phyloP scores from a whole-genome alignment of 495 filamentous ascomycete species.

The Hypoxylon fuscum region DNA sequence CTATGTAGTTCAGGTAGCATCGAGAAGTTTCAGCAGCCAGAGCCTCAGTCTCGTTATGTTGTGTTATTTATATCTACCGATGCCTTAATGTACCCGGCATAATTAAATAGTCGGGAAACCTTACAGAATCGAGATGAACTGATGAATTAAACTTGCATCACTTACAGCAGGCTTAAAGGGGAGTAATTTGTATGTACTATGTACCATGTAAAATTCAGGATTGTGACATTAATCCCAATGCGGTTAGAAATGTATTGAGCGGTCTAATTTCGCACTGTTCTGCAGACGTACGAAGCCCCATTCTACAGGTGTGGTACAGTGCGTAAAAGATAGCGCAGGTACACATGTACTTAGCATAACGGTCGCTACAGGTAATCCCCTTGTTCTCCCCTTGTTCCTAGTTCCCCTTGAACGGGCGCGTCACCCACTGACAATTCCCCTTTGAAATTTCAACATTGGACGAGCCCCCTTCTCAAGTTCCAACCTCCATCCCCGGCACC shows the following conservation, averaged over 20 bases:
- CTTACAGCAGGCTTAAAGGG: conserved; percentile 15
- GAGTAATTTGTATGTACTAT: conserved; percentile 21
- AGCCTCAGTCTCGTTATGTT: no score
- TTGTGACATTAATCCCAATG: conserved; percentile 22
- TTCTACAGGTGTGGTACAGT: conserved; percentile 13
- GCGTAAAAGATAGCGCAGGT: neutral
- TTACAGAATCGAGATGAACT: conserved; percentile 15
- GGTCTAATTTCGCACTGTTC: conserved; percentile 8
- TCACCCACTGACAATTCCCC: conserved; percentile 31
- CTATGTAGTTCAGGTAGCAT: conserved; percentile 20
- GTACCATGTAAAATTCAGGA: conserved; percentile 37
- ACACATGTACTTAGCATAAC: neutral
- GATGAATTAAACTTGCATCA: conserved; percentile 16
- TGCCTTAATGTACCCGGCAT: conserved; percentile 5
- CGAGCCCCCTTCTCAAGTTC: conserved; percentile 29
- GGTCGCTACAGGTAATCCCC: no score
- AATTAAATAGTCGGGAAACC: conserved; percentile 5
- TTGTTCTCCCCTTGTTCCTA: no score
- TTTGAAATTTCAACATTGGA: conserved; percentile 38
- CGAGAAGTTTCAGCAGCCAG: conserved; percentile 23
- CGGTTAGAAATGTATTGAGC: conserved; percentile 8
- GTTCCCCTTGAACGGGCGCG: conserved; percentile 20
- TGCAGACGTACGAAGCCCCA: neutral
- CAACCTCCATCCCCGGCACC: conserved; percentile 19
- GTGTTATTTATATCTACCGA: conserved; percentile 24